Evolutionary conservation across 192 early-diverging fungal genomes (phyloP), one percentile per base, ranked within the genome.

Genomic region (Entophlyctis luteolus): DNA sequence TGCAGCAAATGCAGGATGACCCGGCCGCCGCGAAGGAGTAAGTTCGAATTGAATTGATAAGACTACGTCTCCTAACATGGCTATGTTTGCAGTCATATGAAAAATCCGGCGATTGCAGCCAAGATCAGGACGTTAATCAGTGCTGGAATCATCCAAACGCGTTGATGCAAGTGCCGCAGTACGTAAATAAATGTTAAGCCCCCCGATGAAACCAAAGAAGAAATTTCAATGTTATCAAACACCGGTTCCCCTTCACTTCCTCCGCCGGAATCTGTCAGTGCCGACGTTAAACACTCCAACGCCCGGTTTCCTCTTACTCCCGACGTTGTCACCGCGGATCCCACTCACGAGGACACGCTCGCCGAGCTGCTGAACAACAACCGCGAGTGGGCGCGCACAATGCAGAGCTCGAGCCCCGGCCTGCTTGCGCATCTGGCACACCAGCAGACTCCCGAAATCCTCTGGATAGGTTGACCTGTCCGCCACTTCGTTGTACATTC

Each of bases 1-100:
- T 99, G 67, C 87, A 94, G 76, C 94, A 96, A 77, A 96, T 96
- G 93, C 93, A 98, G 77, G 82, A 89, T 62, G 92, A 99, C 74
- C 96, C 96, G 6, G 82, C 84, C 56, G 95, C 96, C 35, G 88
- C 88, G 28, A 87, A 87, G 58, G 95, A 96, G 79, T 86, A 68
- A 55, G 77, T n/a, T n/a, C n/a, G n/a, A n/a, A n/a, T n/a, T n/a
- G n/a, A n/a, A n/a, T n/a, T n/a, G n/a, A n/a, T n/a, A n/a, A n/a
- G n/a, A n/a, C n/a, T n/a, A n/a, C n/a, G n/a, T 10, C 37, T 38
- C 46, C 25, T 82, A 35, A 23, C n/a, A n/a, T n/a, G n/a, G n/a
- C n/a, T n/a, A n/a, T n/a, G n/a, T n/a, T n/a, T n/a, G n/a, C 32
- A 73, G 74, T 55, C 95, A 99, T 67, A 80, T 99, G 77, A 94